A percentile compares a stretch with the other conserved stretches of the same genome.
These are phyloP conservation scores for Sequoia sempervirens DNA, from an alignment of 75 land plant genomes.

Conservation along the genomic window DNA sequence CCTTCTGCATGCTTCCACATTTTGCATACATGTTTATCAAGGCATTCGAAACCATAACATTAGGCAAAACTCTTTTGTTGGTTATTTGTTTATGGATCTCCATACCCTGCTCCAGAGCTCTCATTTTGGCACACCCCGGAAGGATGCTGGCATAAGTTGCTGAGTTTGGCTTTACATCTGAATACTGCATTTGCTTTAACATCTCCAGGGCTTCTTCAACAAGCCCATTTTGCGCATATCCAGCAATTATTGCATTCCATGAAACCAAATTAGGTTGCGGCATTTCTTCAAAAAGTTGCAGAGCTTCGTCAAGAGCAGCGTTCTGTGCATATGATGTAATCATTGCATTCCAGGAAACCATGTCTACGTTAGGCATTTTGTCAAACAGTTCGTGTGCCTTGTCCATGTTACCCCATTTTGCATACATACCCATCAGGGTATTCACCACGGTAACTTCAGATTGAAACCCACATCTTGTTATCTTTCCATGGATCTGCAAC, in stretches of 20 bases:
- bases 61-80: not conserved
- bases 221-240: not conserved
- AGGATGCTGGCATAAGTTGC: constrained; percentile 25
- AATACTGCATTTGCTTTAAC: not conserved
- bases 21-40: constrained; percentile 15
- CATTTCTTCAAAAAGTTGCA: constrained; percentile 32
- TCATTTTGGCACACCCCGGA: constrained; percentile 29
- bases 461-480: no score
- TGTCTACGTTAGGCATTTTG: constrained; percentile 19
- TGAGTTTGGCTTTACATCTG: constrained; percentile 13
- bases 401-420: constrained; percentile 19
- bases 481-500: no score
- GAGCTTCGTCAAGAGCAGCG: constrained; percentile 17
- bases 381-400: constrained; percentile 36
- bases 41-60: not conserved
- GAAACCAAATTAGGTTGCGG: not conserved
- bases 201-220: not conserved
- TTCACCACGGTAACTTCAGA: not conserved
- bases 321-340: constrained; percentile 31
- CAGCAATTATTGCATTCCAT: not conserved
- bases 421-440: constrained; percentile 35
- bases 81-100: constrained; percentile 2
- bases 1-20: constrained; percentile 18
- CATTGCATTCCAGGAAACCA: constrained; percentile 45
- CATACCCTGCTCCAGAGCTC: constrained; percentile 29